Conservation (phyloP, 192 early-diverging fungal species). For the Helicostylum pulchrum region DNA sequence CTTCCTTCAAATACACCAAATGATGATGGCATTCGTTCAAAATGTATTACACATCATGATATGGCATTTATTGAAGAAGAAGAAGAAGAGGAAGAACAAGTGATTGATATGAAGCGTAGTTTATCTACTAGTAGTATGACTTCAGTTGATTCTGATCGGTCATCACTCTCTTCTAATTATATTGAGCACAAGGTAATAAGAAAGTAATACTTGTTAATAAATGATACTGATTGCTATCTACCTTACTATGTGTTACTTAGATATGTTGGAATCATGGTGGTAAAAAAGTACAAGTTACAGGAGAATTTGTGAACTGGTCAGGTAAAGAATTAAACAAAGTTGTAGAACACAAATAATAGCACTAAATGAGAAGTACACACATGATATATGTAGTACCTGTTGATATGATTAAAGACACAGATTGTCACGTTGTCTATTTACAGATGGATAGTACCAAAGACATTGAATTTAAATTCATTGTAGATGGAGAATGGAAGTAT, state of each 20-base stretch:
- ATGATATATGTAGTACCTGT: not conserved
- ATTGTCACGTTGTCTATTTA: not conserved
- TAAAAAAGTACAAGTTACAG: constrained; percentile 37
- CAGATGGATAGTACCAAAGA: constrained; percentile 21
- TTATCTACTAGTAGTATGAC: constrained; percentile 2
- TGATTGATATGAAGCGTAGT: not conserved
- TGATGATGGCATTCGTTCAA: not conserved
- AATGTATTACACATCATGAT: constrained; percentile 6
- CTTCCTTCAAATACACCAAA: constrained; percentile 1
- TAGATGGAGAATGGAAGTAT: constrained; percentile 42
- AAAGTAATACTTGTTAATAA: not conserved
- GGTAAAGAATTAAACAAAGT: constrained; percentile 16
- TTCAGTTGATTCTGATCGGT: constrained; percentile 1
- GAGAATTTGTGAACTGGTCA: constrained; percentile 40
- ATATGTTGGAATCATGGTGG: constrained; percentile 40
- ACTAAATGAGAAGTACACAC: not conserved
- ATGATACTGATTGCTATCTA: not conserved
- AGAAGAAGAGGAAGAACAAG: not conserved
- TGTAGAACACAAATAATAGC: not conserved
- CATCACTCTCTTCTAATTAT: not conserved
- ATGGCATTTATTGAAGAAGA: not conserved
- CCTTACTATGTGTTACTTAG: constrained; percentile 9
- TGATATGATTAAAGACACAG: constrained; percentile 1
- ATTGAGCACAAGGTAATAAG: not conserved
- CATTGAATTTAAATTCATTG: constrained; percentile 38